Evolutionary conservation across 1,284 basidiomycete species (phyloP), one percentile per base, ranked within the genome.

Genomic region (Moesziomyces antarcticus): DNA sequence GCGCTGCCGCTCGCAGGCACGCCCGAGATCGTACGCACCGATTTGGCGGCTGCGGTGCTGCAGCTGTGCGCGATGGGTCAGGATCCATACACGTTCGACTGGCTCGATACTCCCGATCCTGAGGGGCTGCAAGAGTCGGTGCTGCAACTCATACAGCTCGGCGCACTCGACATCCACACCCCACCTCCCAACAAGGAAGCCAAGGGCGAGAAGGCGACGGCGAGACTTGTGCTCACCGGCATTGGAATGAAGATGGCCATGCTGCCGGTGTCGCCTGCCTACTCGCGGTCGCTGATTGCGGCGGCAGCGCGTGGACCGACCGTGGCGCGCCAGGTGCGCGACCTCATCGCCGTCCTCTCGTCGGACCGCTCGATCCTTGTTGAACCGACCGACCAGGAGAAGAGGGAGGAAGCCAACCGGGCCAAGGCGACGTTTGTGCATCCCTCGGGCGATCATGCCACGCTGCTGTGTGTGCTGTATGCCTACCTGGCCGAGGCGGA

Each of bases 351-450:
- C 8, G 68, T 84, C 13, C 71, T 84, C 16, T 76, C 78, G 1
- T 62, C 75, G 11, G 79, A 80, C 54, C 71, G 78, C 0, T 65
- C 67, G 21, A 59, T 80, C 27, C 68, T 82, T 5, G 52, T 77
- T 50, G 79, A 81, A 3, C 64, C 78, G 11, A 42, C 50, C 14
- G 75, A 78, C 40, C 57, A 68, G 2, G 68, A 76, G 40, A 79
- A 73, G 51, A 62, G 76, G 13, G 81, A 78, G n/a, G 79, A 78
- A 27, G 78, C 75, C 0, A 75, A 77, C 11, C 56, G 62, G 3
- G 90, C 90, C 1, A 71, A 75, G 45, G 49, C 71, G 3, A 68
- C 57, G 1, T 78, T 84, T 45, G 52, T 63, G 14, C 78, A 82
- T 43, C 47, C 63, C 10, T 61, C 64, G 11, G 81, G 82, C 3